Percentiles rank a stretch among this genome's conserved stretches.
Conservation (phyloP, 2,329 filamentous ascomycete species). For the Capronia epimyces region DNA sequence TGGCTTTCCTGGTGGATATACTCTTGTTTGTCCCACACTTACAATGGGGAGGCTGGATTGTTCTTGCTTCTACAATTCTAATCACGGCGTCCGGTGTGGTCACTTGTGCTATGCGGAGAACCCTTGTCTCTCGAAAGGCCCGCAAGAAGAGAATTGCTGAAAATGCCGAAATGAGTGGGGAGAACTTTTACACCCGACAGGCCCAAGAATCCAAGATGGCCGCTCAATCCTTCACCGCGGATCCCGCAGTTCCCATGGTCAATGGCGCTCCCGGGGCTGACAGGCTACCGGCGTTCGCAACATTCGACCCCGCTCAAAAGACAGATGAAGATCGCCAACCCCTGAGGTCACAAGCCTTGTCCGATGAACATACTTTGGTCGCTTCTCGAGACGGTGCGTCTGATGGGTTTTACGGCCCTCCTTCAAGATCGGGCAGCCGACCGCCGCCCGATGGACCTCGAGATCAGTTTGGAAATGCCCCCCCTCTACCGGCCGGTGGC, state of each 20-base stretch:
- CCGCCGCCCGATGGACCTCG: slow-evolving; percentile 31
- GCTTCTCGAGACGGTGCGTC: slow-evolving; percentile 29
- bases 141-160: slow-evolving; percentile 84
- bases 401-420: slow-evolving; percentile 29
- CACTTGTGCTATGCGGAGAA: slow-evolving; percentile 90
- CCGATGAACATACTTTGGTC: slow-evolving; percentile 15
- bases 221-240: slow-evolving; percentile 44
- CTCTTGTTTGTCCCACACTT: slow-evolving; percentile 90
- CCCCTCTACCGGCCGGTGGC: slow-evolving; percentile 34
- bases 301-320: slow-evolving; percentile 33
- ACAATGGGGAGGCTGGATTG: slow-evolving; percentile 90
- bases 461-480: slow-evolving; percentile 40
- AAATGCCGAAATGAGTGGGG: slow-evolving; percentile 94
- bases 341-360: slow-evolving; percentile 19
- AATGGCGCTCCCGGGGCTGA: slow-evolving; percentile 52
- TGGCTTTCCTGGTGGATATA: slow-evolving; percentile 90
- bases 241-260: slow-evolving; percentile 55
- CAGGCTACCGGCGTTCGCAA: slow-evolving; percentile 46
- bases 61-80: slow-evolving; percentile 80
- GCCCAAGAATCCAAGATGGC: slow-evolving; percentile 33
- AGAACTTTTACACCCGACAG: slow-evolving; percentile 75
- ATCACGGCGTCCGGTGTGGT: slow-evolving; percentile 76
- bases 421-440: slow-evolving; percentile 31
- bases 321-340: slow-evolving; percentile 24
- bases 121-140: slow-evolving; percentile 86